Base-by-base conservation (phyloP, 2,329 filamentous ascomycete species). In the Blastomyces percursus region DNA sequence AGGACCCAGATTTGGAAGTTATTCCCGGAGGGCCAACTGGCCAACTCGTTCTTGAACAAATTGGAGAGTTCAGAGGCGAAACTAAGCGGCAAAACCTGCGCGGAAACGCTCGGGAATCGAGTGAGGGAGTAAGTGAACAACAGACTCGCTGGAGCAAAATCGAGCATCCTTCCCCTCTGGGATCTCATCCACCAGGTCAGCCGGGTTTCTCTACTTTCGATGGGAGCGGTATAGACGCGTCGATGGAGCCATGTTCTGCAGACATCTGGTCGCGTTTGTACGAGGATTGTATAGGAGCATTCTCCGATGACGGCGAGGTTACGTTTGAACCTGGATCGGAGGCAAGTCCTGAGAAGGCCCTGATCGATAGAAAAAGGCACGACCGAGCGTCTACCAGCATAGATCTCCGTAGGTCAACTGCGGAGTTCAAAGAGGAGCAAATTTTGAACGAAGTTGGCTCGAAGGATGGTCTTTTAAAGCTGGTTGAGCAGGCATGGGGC, bases 1-100 rank as follows among this genome's bases (percentile, higher is more conserved):
- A 52, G 32, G 63, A 65, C 58, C 64, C 66, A 8, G 64, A 65
- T 48, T 67, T 67, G 11, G 67, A 69, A 61, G 61, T 62, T 58
- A 64, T 60, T 59, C 61, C 61, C 55, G 65, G 60, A 50, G 57
- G 60, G 1, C 52, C 38, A 24, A 58, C 40, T 11, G 24, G 38
- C 32, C n/a, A 65, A 58, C 62, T 52, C 11, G 52, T 58, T 54
- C 63, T 65, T 50, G 66, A 67, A 30, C 59, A 66, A 55, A 30
- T 66, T 38, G 66, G 66, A 16, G 60, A 66, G 42, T 60, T 65
- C 32, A 59, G 63, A 38, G 60, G 62, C n/a, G 66, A 64, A 42
- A 61, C 46, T 51, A 63, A 58, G 48, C 58, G 56, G 44, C 50
- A 60, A 32, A 63, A 61, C 24, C n/a, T 54, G 16, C 30, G 19